A percentile compares a stretch with the other conserved stretches of the same genome.
These are phyloP conservation scores for Globisporangium iwayamae DNA, from an alignment of 352 stramenopile species.

Conservation along the genomic window DNA sequence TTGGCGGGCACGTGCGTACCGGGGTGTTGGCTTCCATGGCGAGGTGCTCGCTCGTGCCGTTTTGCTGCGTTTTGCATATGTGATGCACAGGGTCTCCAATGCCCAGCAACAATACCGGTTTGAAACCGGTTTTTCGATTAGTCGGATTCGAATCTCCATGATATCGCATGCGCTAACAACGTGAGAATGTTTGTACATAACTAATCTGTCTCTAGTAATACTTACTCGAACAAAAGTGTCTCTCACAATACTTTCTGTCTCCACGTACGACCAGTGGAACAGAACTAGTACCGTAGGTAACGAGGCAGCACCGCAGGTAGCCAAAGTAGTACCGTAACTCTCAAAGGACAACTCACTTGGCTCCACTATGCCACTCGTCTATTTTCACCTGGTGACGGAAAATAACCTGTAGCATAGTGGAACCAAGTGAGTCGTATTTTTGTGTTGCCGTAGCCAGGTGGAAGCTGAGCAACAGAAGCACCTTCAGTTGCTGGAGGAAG, in stretches of 20 bases:
- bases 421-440: too few relatives aligned
- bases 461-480: too few relatives aligned
- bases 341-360: too few relatives aligned
- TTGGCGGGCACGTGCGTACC: not conserved
- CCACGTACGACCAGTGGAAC: too few relatives aligned
- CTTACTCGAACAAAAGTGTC: not conserved
- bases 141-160: not conserved
- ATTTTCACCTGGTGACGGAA: too few relatives aligned
- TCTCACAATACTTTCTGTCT: not conserved
- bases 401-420: too few relatives aligned
- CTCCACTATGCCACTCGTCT: too few relatives aligned
- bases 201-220: not conserved
- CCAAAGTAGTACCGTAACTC: too few relatives aligned
- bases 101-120: not conserved
- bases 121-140: not conserved
- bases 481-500: too few relatives aligned
- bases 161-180: not conserved
- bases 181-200: not conserved
- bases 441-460: too few relatives aligned
- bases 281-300: too few relatives aligned
- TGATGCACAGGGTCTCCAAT: not conserved
- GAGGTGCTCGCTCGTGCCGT: not conserved
- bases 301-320: too few relatives aligned
- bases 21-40: slow-evolving; percentile 16
- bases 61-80: not conserved